Evolutionary conservation across 192 early-diverging fungal genomes (phyloP).

Genomic region (Fimicolochytrium jonesii): DNA sequence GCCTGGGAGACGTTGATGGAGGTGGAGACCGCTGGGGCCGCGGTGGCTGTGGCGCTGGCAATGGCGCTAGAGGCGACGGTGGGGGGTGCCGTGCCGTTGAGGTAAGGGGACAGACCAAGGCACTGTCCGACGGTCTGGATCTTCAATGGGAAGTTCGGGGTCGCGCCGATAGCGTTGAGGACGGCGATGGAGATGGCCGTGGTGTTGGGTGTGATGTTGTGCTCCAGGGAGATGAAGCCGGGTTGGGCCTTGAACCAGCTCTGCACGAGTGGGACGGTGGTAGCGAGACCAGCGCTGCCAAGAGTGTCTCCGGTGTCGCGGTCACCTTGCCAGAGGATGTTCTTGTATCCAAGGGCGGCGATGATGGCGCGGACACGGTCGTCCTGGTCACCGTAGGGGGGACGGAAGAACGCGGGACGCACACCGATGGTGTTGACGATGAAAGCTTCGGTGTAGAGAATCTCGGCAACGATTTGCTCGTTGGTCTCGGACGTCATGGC

Average conservation of each 20-base stretch:
- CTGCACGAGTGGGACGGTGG: neutral
- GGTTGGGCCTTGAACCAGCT: conserved; percentile 1
- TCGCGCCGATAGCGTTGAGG: neutral
- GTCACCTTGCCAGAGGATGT: neutral
- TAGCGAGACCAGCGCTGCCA: neutral
- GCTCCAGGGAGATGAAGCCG: conserved; percentile 16
- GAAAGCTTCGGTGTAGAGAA: conserved; percentile 34
- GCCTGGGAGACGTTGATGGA: too few species aligned
- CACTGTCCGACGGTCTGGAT: conserved; percentile 7
- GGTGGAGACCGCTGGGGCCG: too few species aligned
- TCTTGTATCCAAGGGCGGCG: conserved; percentile 40
- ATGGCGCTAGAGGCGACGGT: neutral
- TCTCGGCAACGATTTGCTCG: conserved; percentile 55
- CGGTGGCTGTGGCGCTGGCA: neutral
- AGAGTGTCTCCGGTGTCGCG: neutral
- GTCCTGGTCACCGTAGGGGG: conserved; percentile 67
- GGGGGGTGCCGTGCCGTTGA: neutral
- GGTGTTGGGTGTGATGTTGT: neutral
- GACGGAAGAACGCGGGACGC: conserved; percentile 53
- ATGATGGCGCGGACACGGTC: conserved; percentile 58
- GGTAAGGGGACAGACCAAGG: neutral
- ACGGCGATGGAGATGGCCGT: conserved; percentile 1
- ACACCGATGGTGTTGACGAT: conserved; percentile 40
- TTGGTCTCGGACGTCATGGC: conserved; percentile 50
- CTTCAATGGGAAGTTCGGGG: conserved; percentile 9